Evolutionary conservation across 768 basidiomycete genomes (phyloP), one percentile per base, ranked within the genome.

Genomic region (Suillus subluteus): DNA sequence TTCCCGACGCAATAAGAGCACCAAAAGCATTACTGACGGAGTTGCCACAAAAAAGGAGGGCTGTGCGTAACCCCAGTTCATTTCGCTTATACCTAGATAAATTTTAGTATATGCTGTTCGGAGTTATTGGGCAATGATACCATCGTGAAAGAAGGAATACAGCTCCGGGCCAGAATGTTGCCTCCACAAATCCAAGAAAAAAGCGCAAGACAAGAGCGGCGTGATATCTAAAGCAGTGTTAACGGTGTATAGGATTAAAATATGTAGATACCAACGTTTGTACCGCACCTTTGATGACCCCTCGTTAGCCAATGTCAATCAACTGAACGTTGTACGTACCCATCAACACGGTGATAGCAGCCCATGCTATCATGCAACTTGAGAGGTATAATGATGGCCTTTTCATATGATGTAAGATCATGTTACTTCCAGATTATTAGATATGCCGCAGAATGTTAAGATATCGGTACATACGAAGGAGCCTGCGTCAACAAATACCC

Each of bases 21-120:
- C 92, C 91, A 75, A 94, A 92, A 4, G 91, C 92, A 81, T 94
- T 94, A 56, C 86, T 88, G 65, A 93, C 86, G 7, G 94, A 80
- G 71, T 82, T 87, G 38, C 92, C 91, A 66, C 90, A 90, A 62
- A 83, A 86, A 35, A 92, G 81, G 62, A 90, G 74, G 5, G 91
- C 88, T 23, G 84, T 88, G 63, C 90, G 82, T 35, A 87, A 79
- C 54, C 89, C 91, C 41, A 94, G 81, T 73, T 94, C 91, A 38
- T 80, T 79, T 40, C 86, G 83, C 64, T 84, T 90, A 80, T 92
- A 92, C 56, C 58, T 69, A 40, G 30, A 69, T 21, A 2, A 12
- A 12, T 6, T 44, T 58, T 3, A 40, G 41, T 18, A n/a, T 48
- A 6, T 21, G 18, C 9, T 35, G 32, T 35, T 11, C 5, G 11